Evolutionary conservation across 1,284 basidiomycete species (phyloP).

Genomic region (Cystobasidiaceae sp.): DNA sequence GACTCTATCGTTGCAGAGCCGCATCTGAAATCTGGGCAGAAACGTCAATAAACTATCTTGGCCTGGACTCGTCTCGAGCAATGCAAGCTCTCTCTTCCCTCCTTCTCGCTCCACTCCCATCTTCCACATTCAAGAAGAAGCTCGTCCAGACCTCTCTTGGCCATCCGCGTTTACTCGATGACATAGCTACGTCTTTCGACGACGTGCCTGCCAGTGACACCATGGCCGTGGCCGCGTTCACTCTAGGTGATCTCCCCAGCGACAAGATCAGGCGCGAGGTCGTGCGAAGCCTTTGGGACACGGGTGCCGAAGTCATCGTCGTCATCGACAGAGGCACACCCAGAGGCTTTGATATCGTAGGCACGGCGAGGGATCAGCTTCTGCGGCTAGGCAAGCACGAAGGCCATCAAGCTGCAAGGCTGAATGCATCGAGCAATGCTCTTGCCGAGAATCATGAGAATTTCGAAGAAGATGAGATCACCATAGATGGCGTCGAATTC

Average conservation of each 20-base stretch:
- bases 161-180: not conserved
- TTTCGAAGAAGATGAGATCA: conserved; percentile 7
- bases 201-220: conserved; percentile 45
- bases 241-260: conserved; percentile 66
- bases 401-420: too few species aligned
- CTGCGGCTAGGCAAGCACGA: conserved; percentile 57
- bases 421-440: too few species aligned
- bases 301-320: conserved; percentile 73
- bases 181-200: conserved; percentile 5
- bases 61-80: conserved; percentile 34
- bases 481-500: conserved; percentile 40
- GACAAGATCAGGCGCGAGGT: conserved; percentile 60
- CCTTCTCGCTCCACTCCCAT: conserved; percentile 24
- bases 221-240: conserved; percentile 78
- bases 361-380: conserved; percentile 74
- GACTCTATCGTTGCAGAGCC: conserved; percentile 31
- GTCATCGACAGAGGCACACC: conserved; percentile 78
- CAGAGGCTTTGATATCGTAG: conserved; percentile 72
- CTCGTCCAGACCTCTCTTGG: conserved; percentile 30
- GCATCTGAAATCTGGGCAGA: conserved; percentile 32
- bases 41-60: conserved; percentile 35
- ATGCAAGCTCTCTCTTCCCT: conserved; percentile 34
- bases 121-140: not conserved
- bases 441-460: conserved; percentile 13
- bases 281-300: conserved; percentile 81